These are phyloP conservation scores for Starmerella riodocensis DNA, from an alignment of 805 yeast species.

Conservation along the genomic window DNA sequence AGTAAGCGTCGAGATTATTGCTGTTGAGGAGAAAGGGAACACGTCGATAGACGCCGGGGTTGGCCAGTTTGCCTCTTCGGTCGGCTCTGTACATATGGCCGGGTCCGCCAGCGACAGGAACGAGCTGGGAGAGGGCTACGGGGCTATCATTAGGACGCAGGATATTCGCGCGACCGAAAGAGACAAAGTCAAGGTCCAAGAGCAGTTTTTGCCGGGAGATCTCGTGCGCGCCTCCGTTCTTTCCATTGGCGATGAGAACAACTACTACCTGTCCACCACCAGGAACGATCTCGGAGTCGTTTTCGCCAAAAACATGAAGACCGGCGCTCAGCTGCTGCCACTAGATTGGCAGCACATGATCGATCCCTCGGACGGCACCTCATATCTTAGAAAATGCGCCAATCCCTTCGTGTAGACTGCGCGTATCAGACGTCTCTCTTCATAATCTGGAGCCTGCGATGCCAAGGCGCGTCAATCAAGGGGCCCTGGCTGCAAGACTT, in stretches of 20 bases:
- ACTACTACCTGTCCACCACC: constrained; percentile 81
- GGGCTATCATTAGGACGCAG: constrained; percentile 72
- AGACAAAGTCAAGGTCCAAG: constrained; percentile 67
- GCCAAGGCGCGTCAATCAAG: too few relatives aligned
- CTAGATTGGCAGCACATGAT: constrained; percentile 94
- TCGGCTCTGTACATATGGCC: constrained; percentile 22
- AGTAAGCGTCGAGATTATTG: constrained; percentile 64
- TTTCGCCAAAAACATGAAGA: constrained; percentile 58
- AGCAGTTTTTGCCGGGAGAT: constrained; percentile 83
- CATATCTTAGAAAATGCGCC: constrained; percentile 81
- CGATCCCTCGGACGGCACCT: constrained; percentile 56
- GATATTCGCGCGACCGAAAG: constrained; percentile 86
- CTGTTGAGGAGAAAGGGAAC: constrained; percentile 48
- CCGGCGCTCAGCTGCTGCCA: constrained; percentile 71
- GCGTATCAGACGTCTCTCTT: not conserved
- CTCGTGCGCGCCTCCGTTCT: constrained; percentile 68
- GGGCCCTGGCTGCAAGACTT: too few relatives aligned
- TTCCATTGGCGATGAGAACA: constrained; percentile 86
- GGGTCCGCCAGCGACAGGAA: constrained; percentile 32
- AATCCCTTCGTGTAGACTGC: constrained; percentile 44
- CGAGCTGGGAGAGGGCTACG: constrained; percentile 67
- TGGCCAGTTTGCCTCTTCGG: constrained; percentile 39
- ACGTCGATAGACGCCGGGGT: constrained; percentile 50
- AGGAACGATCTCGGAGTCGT: constrained; percentile 87
- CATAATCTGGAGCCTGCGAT: not conserved